These are phyloP conservation scores for Hypoxylon lienhwacheense DNA, from an alignment of 495 filamentous ascomycete species.

Conservation along the genomic window DNA sequence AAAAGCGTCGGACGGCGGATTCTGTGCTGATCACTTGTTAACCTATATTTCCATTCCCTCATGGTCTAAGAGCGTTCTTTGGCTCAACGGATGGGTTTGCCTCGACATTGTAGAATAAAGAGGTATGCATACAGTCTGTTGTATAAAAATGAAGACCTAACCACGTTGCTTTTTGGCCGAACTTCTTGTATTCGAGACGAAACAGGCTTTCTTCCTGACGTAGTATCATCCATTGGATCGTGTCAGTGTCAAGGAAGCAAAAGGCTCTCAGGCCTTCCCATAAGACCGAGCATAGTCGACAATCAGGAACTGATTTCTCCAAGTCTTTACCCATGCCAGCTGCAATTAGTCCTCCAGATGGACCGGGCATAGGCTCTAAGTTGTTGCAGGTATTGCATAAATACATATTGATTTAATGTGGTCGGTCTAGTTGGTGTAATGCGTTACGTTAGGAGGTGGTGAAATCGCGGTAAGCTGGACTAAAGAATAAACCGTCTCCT, in stretches of 20 bases:
- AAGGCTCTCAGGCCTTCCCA: conserved; percentile 18
- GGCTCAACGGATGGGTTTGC: too few relatives aligned
- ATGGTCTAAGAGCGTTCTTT: neutral
- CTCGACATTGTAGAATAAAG: neutral
- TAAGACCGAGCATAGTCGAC: conserved; percentile 20
- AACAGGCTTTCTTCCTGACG: conserved; percentile 8
- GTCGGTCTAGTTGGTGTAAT: neutral
- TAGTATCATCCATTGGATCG: conserved; percentile 15
- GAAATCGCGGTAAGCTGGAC: too few relatives aligned
- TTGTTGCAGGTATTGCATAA: conserved; percentile 11
- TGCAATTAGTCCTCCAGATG: conserved; percentile 10
- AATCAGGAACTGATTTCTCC: conserved; percentile 4
- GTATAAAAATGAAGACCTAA: conserved; percentile 22
- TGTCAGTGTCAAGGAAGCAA: neutral
- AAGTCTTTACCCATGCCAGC: conserved; percentile 13
- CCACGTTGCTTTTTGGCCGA: conserved; percentile 1
- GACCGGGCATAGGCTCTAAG: conserved; percentile 14
- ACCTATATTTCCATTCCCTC: neutral
- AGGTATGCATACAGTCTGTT: conserved; percentile 1
- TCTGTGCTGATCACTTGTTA: conserved; percentile 3
- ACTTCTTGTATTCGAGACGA: conserved; percentile 12
- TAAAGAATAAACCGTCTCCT: too few relatives aligned
- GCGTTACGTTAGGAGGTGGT: too few relatives aligned
- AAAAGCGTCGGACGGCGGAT: conserved; percentile 9
- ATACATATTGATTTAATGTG: conserved; percentile 8